Base-by-base conservation (phyloP, 164 flowering plant genomes). In the Annona squamosa region DNA sequence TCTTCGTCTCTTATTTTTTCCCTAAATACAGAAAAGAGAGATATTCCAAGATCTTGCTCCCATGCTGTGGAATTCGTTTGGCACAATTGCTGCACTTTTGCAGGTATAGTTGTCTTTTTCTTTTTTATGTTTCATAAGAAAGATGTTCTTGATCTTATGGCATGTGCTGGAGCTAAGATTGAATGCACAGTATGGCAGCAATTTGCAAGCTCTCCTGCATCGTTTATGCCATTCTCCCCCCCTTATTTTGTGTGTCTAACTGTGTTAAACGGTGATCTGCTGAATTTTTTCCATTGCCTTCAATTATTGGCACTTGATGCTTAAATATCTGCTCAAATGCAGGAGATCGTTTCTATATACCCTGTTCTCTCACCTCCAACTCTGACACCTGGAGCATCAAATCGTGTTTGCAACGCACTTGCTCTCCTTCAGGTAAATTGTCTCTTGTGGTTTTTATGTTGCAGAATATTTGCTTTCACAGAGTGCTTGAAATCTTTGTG, bases 261-360 rank as follows among this genome's bases (percentile, higher is more conserved):
- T 52, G 13, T 9, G 2, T 52, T 52, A 5, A 12, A 16, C 59
- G 3, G 13, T 52, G 59, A 52, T 2, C 59, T 9, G 59, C 13
- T 52, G 13, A 52, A 52, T 10, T 10, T 1, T 10, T 9, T 52
- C 3, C 13, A 6, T 52, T 52, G 13, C 13, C 59, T 52, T 52
- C 59, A 10, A 41, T 64, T 66, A 42, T 43, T 66, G 68, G 46
- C 89, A 46, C 5, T 41, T 71, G 46, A 75, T 52, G 48, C 44
- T 10, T n/a, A 64, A 70, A 3, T 19, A 43, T 69, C 17, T 46
- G 17, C 26, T n/a, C 18, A 42, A 44, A 73, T 86, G 67, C 87
- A 92, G 99, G 99, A 94, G 79, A 91, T 94, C 63, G 87, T 91
- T 52, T 88, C 96, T 4, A 88, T 94, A 61, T 94, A 94, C 75